Evolutionary conservation across 768 basidiomycete genomes (phyloP).

Genomic region (Boletus sensibilis): DNA sequence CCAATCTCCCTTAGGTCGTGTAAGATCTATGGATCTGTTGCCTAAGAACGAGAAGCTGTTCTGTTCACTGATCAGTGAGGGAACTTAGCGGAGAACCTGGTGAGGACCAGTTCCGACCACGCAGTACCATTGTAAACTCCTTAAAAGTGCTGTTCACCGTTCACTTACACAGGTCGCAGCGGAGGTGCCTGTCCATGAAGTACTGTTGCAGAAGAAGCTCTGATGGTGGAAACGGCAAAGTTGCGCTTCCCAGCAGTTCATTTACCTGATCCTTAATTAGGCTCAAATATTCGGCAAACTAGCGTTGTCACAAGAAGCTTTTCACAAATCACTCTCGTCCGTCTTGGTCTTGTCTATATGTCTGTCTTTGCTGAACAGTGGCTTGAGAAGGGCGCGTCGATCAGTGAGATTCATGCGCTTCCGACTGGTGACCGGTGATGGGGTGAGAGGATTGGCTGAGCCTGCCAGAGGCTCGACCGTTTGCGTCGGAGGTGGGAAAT

Average conservation of each 20-base stretch:
- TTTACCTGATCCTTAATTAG: slow-evolving; percentile 24
- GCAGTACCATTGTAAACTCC: background rate
- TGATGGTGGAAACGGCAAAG: slow-evolving; percentile 11
- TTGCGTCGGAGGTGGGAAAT: slow-evolving; percentile 25
- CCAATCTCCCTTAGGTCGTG: background rate
- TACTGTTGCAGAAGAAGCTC: slow-evolving; percentile 6
- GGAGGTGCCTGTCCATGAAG: background rate
- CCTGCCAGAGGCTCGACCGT: slow-evolving; percentile 5
- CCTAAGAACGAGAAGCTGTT: slow-evolving; percentile 1
- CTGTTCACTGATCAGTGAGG: background rate
- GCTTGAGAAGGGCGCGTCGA: background rate
- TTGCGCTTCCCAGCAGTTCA: slow-evolving; percentile 18
- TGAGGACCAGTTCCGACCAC: background rate
- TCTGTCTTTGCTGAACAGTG: slow-evolving; percentile 5
- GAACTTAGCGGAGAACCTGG: background rate
- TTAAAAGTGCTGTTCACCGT: background rate
- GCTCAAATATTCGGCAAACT: slow-evolving; percentile 17
- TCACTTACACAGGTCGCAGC: slow-evolving; percentile 7
- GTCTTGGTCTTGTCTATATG: slow-evolving; percentile 4
- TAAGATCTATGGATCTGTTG: background rate
- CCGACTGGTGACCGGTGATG: slow-evolving; percentile 11
- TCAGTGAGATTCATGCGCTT: slow-evolving; percentile 10
- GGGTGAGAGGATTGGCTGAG: slow-evolving; percentile 12
- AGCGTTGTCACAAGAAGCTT: slow-evolving; percentile 7
- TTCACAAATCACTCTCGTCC: slow-evolving; percentile 3